Evolutionary conservation across 2,329 filamentous ascomycete genomes (phyloP), one percentile per base, ranked within the genome.

Genomic region (Colletotrichum truncatum): DNA sequence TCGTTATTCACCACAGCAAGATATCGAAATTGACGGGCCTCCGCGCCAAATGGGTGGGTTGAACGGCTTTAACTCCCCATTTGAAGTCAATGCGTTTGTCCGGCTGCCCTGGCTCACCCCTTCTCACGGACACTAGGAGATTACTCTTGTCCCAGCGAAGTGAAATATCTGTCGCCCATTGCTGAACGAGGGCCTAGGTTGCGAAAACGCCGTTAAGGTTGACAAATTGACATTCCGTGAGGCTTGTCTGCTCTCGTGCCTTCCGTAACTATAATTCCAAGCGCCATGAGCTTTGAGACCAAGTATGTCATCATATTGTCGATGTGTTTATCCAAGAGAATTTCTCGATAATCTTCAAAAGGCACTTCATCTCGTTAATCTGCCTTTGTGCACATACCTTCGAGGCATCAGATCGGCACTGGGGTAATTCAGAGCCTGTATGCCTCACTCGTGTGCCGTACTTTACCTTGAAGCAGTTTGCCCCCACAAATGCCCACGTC

Each of bases 81-180:
- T 36, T 38, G n/a, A 48, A 18, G 32, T 54, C 63, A 62, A 63
- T 56, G 63, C 45, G 63, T 26, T 21, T 34, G 30, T 28, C 43
- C n/a, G 32, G 43, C 18, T 32, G 43, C 25, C 16, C 9, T 62
- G n/a, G 23, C 41, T 62, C 38, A 26, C 30, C n/a, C 43, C 63
- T 56, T 61, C 39, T 21, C 49, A 45, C 51, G 28, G 63, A 63
- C 51, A 30, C 21, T 45, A 26, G 41, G 43, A 63, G 45, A 63
- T 66, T 66, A 45, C 36, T 7, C 28, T 25, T 51, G 57, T 63
- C 57, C 56, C 49, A 66, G 41, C 62, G 36, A 26, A 16, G n/a
- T 45, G n/a, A 4, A 48, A 32, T 12, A n/a, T 4, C 9, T 28
- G n/a, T 54, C 12, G 48, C 11, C 26, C n/a, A 34, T 28, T 8